phyloP scores from a whole-genome alignment of 1,284 basidiomycete species.

The Trametes versicolor region DNA sequence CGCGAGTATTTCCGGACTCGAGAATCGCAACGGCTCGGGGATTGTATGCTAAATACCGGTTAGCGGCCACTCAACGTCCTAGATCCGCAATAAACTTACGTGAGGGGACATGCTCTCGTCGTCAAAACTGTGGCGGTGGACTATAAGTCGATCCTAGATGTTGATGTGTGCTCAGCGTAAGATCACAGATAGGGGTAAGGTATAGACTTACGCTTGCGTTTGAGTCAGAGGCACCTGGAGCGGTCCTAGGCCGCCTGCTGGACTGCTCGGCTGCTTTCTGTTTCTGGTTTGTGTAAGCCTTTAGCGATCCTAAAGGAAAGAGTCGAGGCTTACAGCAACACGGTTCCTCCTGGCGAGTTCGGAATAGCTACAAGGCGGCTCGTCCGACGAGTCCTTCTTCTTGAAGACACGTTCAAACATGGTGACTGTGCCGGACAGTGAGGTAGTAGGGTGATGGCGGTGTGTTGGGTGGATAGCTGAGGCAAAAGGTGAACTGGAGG shows the following conservation, averaged over 20 bases:
- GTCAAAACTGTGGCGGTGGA: conserved; percentile 14
- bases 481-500: not conserved
- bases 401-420: conserved; percentile 31
- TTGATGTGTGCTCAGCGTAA: not conserved
- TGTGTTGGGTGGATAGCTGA: not conserved
- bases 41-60: not conserved
- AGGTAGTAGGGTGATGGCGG: not conserved
- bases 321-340: conserved; percentile 19
- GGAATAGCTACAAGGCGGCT: not conserved
- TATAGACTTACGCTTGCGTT: not conserved
- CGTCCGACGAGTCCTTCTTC: conserved; percentile 14
- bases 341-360: conserved; percentile 16
- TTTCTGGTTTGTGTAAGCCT: conserved; percentile 3
- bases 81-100: not conserved
- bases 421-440: conserved; percentile 15
- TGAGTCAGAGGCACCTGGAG: not conserved
- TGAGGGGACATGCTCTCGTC: conserved; percentile 12
- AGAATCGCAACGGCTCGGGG: conserved; percentile 6
- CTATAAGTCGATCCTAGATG: not conserved
- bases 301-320: not conserved
- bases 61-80: not conserved
- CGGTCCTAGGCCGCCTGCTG: conserved; percentile 14
- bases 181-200: not conserved
- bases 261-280: conserved; percentile 14
- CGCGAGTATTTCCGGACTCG: not conserved